Percentiles rank a stretch among this genome's conserved stretches.
Conservation (phyloP, 257 asterid species). For the Parsonsia alboflavescens region DNA sequence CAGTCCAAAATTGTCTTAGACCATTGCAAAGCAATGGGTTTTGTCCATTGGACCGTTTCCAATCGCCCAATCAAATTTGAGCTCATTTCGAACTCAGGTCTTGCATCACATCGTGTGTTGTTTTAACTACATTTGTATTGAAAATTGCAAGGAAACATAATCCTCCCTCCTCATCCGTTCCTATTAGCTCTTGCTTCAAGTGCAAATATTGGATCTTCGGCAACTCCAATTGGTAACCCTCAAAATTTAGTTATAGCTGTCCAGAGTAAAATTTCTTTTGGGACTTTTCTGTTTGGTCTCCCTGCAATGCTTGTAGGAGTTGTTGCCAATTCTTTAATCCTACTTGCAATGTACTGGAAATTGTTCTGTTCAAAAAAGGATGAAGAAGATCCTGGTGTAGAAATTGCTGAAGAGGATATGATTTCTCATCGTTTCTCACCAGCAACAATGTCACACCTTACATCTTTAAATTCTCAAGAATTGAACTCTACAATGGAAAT, state of each 20-base stretch:
- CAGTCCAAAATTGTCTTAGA: too few relatives aligned
- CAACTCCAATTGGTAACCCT: constrained; percentile 93
- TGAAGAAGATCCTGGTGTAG: constrained; percentile 46
- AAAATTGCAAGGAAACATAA: constrained; percentile 76
- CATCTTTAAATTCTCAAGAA: constrained; percentile 44
- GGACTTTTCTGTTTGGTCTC: constrained; percentile 51
- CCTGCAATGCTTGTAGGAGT: constrained; percentile 82
- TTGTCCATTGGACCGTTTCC: too few relatives aligned
- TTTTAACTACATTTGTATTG: constrained; percentile 74
- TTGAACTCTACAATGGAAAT: constrained; percentile 23
- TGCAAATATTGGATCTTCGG: constrained; percentile 84
- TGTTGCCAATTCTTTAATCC: constrained; percentile 45
- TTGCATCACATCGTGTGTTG: constrained; percentile 93
- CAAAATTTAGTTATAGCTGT: constrained; percentile 88
- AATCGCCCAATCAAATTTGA: too few relatives aligned
- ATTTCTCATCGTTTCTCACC: constrained; percentile 70
- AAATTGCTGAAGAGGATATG: constrained; percentile 51
- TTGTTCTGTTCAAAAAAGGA: constrained; percentile 55
- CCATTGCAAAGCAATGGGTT: too few relatives aligned
- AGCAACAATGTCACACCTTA: constrained; percentile 66
- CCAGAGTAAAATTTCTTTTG: constrained; percentile 62
- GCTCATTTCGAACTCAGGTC: too few relatives aligned
- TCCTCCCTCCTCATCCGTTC: constrained; percentile 90
- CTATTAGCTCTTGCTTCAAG: constrained; percentile 85
- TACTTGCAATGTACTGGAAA: constrained; percentile 76